Evolutionary conservation across 2,329 filamentous ascomycete species (phyloP).

Genomic region (Paraphoma chrysanthemicola): DNA sequence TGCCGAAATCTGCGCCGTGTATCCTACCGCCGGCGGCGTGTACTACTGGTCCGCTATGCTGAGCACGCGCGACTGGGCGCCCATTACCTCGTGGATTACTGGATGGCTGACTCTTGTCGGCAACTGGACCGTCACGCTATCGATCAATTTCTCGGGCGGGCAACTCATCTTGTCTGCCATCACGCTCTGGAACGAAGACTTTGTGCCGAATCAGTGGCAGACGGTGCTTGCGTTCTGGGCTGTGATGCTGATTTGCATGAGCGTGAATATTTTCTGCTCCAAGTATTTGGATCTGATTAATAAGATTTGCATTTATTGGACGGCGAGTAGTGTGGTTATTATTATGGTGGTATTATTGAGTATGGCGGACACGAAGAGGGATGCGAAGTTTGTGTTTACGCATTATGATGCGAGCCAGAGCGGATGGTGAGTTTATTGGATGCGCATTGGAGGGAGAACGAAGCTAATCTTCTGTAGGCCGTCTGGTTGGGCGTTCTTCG

Average conservation of each 20-base stretch:
- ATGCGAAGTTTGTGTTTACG: constrained; percentile 69
- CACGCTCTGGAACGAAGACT: constrained; percentile 73
- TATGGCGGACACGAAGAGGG: constrained; percentile 65
- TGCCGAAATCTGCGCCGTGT: constrained; percentile 77
- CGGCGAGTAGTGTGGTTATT: constrained; percentile 68
- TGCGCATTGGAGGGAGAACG: too few relatives aligned
- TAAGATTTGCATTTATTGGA: constrained; percentile 78
- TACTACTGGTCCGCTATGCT: constrained; percentile 76
- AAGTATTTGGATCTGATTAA: constrained; percentile 72
- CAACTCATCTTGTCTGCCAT: constrained; percentile 70
- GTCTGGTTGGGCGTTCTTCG: constrained; percentile 74
- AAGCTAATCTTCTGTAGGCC: constrained; percentile 52
- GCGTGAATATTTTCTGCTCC: constrained; percentile 69
- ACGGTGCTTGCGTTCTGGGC: constrained; percentile 76
- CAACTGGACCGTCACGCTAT: constrained; percentile 71
- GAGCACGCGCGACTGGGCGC: constrained; percentile 68
- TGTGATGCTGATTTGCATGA: constrained; percentile 69
- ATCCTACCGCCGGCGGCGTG: constrained; percentile 77
- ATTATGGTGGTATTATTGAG: constrained; percentile 70
- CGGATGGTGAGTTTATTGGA: constrained; percentile 60
- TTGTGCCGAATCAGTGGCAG: constrained; percentile 71
- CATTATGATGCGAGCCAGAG: constrained; percentile 71
- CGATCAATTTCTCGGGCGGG: constrained; percentile 74
- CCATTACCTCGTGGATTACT: constrained; percentile 72
- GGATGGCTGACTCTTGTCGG: constrained; percentile 76